Base-by-base conservation (phyloP, 1,284 basidiomycete species). In the Pseudozyma tsukubaensis region DNA sequence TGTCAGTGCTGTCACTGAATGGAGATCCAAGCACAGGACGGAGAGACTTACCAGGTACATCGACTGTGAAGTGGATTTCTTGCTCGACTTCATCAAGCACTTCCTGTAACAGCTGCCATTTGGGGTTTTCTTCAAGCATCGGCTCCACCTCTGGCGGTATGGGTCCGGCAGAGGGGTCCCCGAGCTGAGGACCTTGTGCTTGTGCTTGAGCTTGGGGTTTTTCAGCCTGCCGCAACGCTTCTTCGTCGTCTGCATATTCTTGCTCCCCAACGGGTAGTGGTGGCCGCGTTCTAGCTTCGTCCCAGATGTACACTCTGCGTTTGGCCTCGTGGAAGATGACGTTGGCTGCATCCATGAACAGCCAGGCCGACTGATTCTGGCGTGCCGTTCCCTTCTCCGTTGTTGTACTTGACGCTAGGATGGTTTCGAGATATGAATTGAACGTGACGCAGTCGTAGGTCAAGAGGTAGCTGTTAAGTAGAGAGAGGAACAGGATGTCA, bases 391-490 rank as follows among this genome's bases (percentile, higher is more conserved):
- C 79, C 34, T 70, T 61, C 43, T 65, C 68, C 0, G 85, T 83
- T 0, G 87, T 88, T 0, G 88, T 67, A 79, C 92, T 92, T 0
- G 92, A 89, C 0, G 89, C 89, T n/a, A 94, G 88, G 54, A 98
- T 88, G 0, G 92, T 94, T 84, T 99, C 95, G 54, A 98, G 90
- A 84, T 94, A 97, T 0, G 91, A 90, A 62, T 96, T 91, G 84
- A 97, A 98, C 7, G 92, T 91, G 12, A 98, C 89, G 2, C 93
- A 89, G 79, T 98, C 95, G 80, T 97, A 97, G 1, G 92, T 91
- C 39, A 99, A 86, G 0, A 99, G 89, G 84, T 93, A 97, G 51
- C 92, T 93, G 81, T 39, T 9, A 3, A 36, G 24, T 18, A n/a
- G 9, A 35, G 42, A 36, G 13, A 35, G 2, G 45, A 21, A 35